phyloP scores from a whole-genome alignment of 2,329 filamentous ascomycete genomes.

The Penicillium sp. region DNA sequence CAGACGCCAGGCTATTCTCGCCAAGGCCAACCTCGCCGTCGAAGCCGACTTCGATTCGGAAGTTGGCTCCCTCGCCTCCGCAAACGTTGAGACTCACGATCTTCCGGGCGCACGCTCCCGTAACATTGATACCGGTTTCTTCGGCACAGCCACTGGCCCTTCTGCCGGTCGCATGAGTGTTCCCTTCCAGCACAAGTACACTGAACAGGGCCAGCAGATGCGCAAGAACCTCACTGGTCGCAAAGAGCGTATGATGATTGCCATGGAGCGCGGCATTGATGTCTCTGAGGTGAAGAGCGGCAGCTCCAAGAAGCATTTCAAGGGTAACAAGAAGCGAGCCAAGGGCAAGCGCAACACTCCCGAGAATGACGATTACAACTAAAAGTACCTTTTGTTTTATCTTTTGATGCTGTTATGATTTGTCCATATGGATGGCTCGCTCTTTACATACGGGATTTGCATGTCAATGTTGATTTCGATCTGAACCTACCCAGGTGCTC shows the following conservation, averaged over 20 bases:
- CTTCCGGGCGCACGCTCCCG: conserved; percentile 66
- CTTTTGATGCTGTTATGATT: background rate
- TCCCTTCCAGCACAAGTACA: conserved; percentile 90
- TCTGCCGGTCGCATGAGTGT: conserved; percentile 66
- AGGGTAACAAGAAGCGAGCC: conserved; percentile 38
- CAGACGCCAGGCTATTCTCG: conserved; percentile 66
- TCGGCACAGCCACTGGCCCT: conserved; percentile 60
- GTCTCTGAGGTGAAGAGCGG: conserved; percentile 67
- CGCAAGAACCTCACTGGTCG: conserved; percentile 74
- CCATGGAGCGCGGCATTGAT: conserved; percentile 80
- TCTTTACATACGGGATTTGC: conserved; percentile 18
- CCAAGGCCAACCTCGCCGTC: conserved; percentile 45
- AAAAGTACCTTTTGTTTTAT: conserved; percentile 20
- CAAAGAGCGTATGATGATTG: conserved; percentile 75
- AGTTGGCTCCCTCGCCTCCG: conserved; percentile 12
- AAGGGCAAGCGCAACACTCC: conserved; percentile 33
- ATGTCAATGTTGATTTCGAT: conserved; percentile 16
- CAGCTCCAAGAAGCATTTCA: conserved; percentile 76
- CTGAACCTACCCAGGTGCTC: conserved; percentile 10
- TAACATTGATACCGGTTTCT: conserved; percentile 85
- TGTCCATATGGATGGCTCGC: conserved; percentile 13
- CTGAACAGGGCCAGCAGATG: conserved; percentile 72
- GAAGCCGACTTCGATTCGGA: conserved; percentile 29
- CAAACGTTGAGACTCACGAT: conserved; percentile 37
- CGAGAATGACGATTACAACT: conserved; percentile 32